Evolutionary conservation across 164 flowering plant species (phyloP).

Genomic region (Aristolochia fimbriata): DNA sequence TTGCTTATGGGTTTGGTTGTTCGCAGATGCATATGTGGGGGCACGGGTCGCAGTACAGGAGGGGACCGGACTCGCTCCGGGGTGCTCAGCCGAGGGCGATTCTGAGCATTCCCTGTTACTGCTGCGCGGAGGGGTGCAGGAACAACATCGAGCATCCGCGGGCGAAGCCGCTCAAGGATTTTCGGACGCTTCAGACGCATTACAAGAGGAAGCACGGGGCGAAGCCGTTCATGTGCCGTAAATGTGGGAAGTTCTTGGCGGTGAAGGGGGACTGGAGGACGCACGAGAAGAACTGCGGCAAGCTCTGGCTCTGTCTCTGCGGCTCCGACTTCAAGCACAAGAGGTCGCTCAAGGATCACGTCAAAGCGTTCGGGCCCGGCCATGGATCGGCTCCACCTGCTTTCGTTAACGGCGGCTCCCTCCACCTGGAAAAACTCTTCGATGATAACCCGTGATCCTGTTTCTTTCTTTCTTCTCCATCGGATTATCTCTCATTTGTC

Average conservation of each 20-base stretch:
- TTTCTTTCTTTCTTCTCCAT: too few species aligned
- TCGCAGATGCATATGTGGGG: slow-evolving; percentile 81
- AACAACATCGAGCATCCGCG: slow-evolving; percentile 49
- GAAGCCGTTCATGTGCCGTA: slow-evolving; percentile 47
- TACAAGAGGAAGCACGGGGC: slow-evolving; percentile 70
- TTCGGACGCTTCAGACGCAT: slow-evolving; percentile 54
- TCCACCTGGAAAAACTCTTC: neutral
- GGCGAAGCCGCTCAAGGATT: slow-evolving; percentile 55
- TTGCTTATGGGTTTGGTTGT: too few species aligned
- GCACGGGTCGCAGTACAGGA: slow-evolving; percentile 63
- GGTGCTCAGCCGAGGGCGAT: slow-evolving; percentile 47
- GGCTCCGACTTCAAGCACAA: slow-evolving; percentile 77
- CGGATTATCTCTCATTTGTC: too few species aligned
- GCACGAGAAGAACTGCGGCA: slow-evolving; percentile 71
- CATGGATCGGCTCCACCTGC: slow-evolving; percentile 27
- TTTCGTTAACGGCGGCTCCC: slow-evolving; percentile 9
- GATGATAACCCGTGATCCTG: too few species aligned
- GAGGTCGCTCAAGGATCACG: slow-evolving; percentile 62
- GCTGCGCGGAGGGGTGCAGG: slow-evolving; percentile 57
- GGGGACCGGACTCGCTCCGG: slow-evolving; percentile 52
- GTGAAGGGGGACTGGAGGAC: slow-evolving; percentile 77
- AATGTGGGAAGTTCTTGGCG: slow-evolving; percentile 51
- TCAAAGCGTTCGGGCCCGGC: slow-evolving; percentile 44
- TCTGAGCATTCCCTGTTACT: slow-evolving; percentile 52
- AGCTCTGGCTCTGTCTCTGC: slow-evolving; percentile 60